phyloP scores from a whole-genome alignment of 805 yeast species.

The Kazachstania taianensis region DNA sequence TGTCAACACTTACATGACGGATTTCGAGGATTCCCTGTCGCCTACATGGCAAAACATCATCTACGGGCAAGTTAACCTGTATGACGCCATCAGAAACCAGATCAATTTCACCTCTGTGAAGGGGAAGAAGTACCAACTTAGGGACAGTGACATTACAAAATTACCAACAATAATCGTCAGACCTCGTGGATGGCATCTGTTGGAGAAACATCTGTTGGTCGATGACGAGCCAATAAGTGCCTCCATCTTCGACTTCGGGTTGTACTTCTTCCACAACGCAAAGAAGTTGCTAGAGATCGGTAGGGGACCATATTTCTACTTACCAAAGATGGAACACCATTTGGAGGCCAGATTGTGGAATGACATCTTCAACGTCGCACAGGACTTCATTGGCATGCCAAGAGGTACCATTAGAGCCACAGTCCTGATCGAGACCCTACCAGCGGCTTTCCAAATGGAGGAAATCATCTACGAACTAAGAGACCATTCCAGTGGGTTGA shows the following conservation, averaged over 20 bases:
- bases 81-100: constrained; percentile 64
- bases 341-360: constrained; percentile 78
- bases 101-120: constrained; percentile 39
- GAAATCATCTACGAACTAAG: constrained; percentile 70
- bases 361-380: constrained; percentile 66
- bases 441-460: constrained; percentile 81
- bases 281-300: constrained; percentile 50
- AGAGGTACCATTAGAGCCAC: constrained; percentile 78
- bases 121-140: constrained; percentile 37
- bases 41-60: constrained; percentile 77
- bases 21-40: constrained; percentile 74
- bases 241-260: constrained; percentile 69
- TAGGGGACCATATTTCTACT: constrained; percentile 70
- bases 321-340: constrained; percentile 83
- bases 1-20: constrained; percentile 79
- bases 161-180: constrained; percentile 71
- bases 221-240: constrained; percentile 74
- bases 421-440: constrained; percentile 72
- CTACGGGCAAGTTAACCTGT: constrained; percentile 72
- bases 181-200: constrained; percentile 86
- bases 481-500: constrained; percentile 69
- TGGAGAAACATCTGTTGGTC: constrained; percentile 57
- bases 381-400: constrained; percentile 56
- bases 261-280: constrained; percentile 71
- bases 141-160: constrained; percentile 32